A percentile compares a stretch with the other conserved stretches of the same genome.
Evolutionary conservation across 73 alveolate genomes (phyloP).

Genomic region (Paraurostyla sp.): DNA sequence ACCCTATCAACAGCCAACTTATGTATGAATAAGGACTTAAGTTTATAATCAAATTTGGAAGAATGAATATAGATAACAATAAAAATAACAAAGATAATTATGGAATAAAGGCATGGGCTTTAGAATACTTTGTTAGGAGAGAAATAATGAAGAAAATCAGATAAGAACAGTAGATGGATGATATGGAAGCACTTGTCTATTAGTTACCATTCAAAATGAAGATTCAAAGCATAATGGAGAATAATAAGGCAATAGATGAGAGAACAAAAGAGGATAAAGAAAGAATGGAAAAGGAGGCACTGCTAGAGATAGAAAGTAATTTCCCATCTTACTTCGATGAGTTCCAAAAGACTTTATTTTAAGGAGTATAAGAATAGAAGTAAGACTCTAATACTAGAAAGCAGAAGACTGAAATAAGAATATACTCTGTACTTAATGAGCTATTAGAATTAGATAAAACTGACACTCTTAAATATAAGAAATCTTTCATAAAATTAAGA

Average conservation of each 20-base stretch:
- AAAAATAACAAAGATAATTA: background rate
- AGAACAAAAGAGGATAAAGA: constrained; percentile 59
- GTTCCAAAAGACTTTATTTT: constrained; percentile 25
- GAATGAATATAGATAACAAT: background rate
- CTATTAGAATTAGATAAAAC: background rate
- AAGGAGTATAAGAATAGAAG: background rate
- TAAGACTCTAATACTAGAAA: background rate
- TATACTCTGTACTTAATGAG: background rate
- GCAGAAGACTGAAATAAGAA: background rate
- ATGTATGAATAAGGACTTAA: constrained; percentile 7
- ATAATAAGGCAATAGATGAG: constrained; percentile 67
- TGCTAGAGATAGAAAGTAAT: constrained; percentile 42
- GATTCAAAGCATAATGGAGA: constrained; percentile 47
- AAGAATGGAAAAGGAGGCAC: constrained; percentile 44
- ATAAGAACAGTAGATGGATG: constrained; percentile 45
- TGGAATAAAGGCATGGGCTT: background rate
- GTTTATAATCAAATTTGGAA: background rate
- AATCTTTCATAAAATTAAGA: background rate
- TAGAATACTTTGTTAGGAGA: constrained; percentile 59
- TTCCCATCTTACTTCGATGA: constrained; percentile 64
- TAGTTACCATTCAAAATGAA: constrained; percentile 66
- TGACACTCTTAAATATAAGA: background rate
- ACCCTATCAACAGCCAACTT: no score
- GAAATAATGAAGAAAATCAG: constrained; percentile 43
- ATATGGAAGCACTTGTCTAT: constrained; percentile 52